These are phyloP conservation scores for Nannochloropsis oceanica DNA, from an alignment of 108 stramenopile genomes.

Conservation along the genomic window DNA sequence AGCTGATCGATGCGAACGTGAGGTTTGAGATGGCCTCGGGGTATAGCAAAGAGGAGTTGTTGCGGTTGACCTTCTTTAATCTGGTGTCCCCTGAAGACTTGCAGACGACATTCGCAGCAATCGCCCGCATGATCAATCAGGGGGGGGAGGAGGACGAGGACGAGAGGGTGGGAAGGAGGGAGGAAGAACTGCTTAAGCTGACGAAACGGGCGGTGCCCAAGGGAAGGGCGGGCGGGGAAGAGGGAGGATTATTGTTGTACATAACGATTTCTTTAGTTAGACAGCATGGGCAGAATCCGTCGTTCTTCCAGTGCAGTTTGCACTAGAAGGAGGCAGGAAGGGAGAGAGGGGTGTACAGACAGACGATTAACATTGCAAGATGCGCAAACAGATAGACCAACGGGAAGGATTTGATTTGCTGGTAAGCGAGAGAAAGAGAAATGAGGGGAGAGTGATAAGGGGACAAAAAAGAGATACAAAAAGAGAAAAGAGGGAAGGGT, in stretches of 20 bases:
- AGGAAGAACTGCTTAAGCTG: neutral
- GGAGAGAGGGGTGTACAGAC: neutral
- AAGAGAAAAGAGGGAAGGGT: too few species aligned
- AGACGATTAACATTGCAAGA: too few species aligned
- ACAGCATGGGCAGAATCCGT: neutral
- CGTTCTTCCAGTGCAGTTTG: neutral
- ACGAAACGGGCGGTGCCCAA: neutral
- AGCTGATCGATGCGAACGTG: constrained; percentile 23
- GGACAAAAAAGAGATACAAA: neutral
- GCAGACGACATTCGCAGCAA: constrained; percentile 19
- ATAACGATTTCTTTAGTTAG: neutral
- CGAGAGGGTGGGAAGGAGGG: too few species aligned
- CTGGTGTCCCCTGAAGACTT: constrained; percentile 23
- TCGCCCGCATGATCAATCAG: neutral
- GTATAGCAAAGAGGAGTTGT: constrained; percentile 12
- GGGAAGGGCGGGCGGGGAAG: neutral
- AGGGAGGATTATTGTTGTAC: neutral
- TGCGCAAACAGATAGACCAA: too few species aligned
- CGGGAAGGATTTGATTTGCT: too few species aligned
- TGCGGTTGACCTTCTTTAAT: constrained; percentile 23
- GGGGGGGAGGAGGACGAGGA: neutral
- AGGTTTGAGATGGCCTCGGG: constrained; percentile 8
- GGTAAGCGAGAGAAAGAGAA: neutral
- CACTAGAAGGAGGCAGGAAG: too few species aligned
- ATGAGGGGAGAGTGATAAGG: neutral